Conservation (phyloP, 2,329 filamentous ascomycete species). For the Cercospora canescens region DNA sequence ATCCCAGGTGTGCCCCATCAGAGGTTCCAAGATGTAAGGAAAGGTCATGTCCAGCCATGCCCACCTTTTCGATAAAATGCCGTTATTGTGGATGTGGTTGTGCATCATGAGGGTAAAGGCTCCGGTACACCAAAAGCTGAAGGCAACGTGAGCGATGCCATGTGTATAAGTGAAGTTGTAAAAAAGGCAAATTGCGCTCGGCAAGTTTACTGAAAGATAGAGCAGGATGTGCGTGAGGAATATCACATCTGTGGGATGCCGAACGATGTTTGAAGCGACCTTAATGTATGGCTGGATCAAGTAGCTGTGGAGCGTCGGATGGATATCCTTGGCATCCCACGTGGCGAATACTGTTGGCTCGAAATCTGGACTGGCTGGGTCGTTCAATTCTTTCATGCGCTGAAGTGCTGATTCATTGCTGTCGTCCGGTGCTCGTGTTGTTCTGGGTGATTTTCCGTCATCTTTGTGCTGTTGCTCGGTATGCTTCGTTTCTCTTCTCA, state of each 20-base stretch:
- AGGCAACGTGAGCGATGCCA: slow-evolving; percentile 63
- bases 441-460: neutral
- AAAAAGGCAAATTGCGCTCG: slow-evolving; percentile 67
- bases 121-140: slow-evolving; percentile 69
- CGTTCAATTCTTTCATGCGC: slow-evolving; percentile 51
- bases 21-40: slow-evolving; percentile 71
- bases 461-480: neutral
- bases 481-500: neutral
- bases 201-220: slow-evolving; percentile 69
- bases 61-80: slow-evolving; percentile 60
- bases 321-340: slow-evolving; percentile 52
- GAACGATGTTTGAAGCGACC: slow-evolving; percentile 58
- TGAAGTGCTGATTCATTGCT: slow-evolving; percentile 39
- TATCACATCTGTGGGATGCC: slow-evolving; percentile 70
- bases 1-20: slow-evolving; percentile 85
- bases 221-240: slow-evolving; percentile 75
- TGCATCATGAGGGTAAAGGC: slow-evolving; percentile 81
- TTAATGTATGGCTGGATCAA: slow-evolving; percentile 62
- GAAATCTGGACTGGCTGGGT: slow-evolving; percentile 50
- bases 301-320: slow-evolving; percentile 46
- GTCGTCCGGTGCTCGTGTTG: neutral
- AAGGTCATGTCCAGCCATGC: slow-evolving; percentile 63
- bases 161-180: slow-evolving; percentile 67
- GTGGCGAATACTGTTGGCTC: slow-evolving; percentile 57
- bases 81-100: slow-evolving; percentile 78